These are phyloP conservation scores for Rehmannia glutinosa DNA, from an alignment of 257 asterid genomes.

Conservation along the genomic window DNA sequence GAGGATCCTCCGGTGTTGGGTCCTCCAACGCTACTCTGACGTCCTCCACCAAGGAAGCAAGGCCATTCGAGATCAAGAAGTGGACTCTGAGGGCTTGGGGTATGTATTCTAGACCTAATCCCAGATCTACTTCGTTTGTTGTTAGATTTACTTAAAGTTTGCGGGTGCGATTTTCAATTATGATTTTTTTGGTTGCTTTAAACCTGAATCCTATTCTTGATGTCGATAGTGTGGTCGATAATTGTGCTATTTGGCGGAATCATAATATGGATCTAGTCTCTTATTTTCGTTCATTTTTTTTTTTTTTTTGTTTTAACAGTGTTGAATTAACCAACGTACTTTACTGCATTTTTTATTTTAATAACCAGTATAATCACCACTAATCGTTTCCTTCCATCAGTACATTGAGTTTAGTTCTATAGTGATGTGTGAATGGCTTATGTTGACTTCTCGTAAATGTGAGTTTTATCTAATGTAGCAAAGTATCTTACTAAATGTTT, in stretches of 20 bases:
- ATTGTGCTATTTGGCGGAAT: not conserved
- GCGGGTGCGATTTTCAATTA: not conserved
- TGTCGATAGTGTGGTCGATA: not conserved
- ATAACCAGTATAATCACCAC: too few relatives aligned
- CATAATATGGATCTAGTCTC: too few relatives aligned
- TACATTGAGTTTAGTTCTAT: too few relatives aligned
- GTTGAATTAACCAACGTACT: too few relatives aligned
- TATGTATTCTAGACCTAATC: not conserved
- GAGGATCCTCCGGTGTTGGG: slow-evolving; percentile 57
- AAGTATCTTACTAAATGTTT: too few relatives aligned
- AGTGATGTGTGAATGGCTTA: too few relatives aligned
- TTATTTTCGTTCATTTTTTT: too few relatives aligned
- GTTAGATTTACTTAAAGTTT: not conserved
- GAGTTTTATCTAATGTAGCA: too few relatives aligned
- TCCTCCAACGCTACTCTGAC: slow-evolving; percentile 39
- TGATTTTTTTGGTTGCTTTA: not conserved
- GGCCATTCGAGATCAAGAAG: slow-evolving; percentile 31
- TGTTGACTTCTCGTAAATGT: too few relatives aligned
- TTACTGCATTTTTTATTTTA: too few relatives aligned
- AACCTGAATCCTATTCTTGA: not conserved
- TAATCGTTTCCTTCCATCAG: too few relatives aligned
- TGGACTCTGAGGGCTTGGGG: not conserved
- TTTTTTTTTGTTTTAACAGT: too few relatives aligned
- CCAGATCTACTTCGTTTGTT: not conserved
- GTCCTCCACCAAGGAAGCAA: slow-evolving; percentile 47